Evolutionary conservation across 2,329 filamentous ascomycete species (phyloP), one percentile per base, ranked within the genome.

Genomic region (Ascochyta lentis): DNA sequence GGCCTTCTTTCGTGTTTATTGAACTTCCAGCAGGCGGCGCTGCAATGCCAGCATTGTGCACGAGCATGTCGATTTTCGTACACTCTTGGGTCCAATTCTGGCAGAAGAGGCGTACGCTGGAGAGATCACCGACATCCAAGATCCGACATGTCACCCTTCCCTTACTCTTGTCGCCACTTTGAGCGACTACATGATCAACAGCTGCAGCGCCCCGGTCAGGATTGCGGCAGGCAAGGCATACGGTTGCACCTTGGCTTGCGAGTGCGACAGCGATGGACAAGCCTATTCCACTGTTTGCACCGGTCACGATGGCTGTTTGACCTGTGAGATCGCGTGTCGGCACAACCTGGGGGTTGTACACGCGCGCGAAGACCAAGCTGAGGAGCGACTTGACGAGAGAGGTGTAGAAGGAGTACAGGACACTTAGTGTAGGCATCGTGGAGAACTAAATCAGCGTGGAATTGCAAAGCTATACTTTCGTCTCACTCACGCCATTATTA

Each of bases 271-370:
- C 63, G 10, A 66, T 63, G 12, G 46, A 61, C 2, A 80, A 75
- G 0, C 82, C 82, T 13, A 84, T 67, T 4, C 82, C 82, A 2
- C 78, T 76, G 38, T 80, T 84, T 9, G 79, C 79, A 22, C 82
- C 81, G 6, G 82, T 83, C 15, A 83, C 64, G 8, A 84, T 69
- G 3, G 83, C 76, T 0, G 77, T 80, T 59, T 79, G 79, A 12
- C 78, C 77, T 8, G 71, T 73, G 43, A 83, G 53, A 19, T 61
- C 23, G 44, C 59, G 56, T 12, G 34, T 22, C 1, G 61, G 39
- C 10, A 48, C 40, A 7, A 10, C 7, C 15, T 64, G 61, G 8
- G 55, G 55, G 13, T 24, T 56, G 39, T 58, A 64, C 4, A 65
- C 38, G 16, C 59, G 57, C 8, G 59, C 55, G 29, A 64, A 52